Base-by-base conservation (phyloP, 257 asterid genomes). In the Nicotiana tabacum region DNA sequence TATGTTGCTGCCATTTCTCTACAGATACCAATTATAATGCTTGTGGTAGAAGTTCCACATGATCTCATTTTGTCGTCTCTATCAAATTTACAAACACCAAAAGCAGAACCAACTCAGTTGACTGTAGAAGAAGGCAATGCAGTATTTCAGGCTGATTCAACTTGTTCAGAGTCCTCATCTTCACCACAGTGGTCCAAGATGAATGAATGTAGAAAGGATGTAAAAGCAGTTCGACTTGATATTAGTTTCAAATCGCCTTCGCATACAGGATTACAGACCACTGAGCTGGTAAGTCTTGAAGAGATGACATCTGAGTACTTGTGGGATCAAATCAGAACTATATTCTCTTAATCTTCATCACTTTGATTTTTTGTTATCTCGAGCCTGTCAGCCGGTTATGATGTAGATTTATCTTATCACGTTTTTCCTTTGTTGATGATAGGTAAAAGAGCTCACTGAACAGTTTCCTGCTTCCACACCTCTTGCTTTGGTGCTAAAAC, bases 1-100 rank as follows among this genome's bases (percentile, higher is more conserved):
- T 48, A 57, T 80, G 35, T 53, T 67, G 68, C 37, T 83, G 69
- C 70, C 69, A 43, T 76, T 81, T 51, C 33, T 58, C 89, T 85
- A 83, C 88, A 96, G 99, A 96, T 96, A 85, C 99, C 99, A 67
- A 89, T 96, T 88, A 96, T 96, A 87, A 96, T 93, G 99, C 97
- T 96, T 89, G 97, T 94, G 88, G 98, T 94, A 90, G 99, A 96
- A 88, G 98, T 94, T 88, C 99, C 99, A 53, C 91, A 79, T 78
- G 97, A 92, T 87, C 90, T 93, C 83, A 85, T 93, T 88, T 87
- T 90, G 30, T 86, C 92, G 33, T 62, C 92, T 70, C 84, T 88
- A 60, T 78, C 93, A 78, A 89, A 82, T 91, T 85, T 85, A 82
- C 93, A 66, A 85, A 85, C 84, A 24, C 86, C 91, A 43, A 91